Base-by-base conservation (phyloP, 192 early-diverging fungal species). In the Lunasporangiospora selenospora region DNA sequence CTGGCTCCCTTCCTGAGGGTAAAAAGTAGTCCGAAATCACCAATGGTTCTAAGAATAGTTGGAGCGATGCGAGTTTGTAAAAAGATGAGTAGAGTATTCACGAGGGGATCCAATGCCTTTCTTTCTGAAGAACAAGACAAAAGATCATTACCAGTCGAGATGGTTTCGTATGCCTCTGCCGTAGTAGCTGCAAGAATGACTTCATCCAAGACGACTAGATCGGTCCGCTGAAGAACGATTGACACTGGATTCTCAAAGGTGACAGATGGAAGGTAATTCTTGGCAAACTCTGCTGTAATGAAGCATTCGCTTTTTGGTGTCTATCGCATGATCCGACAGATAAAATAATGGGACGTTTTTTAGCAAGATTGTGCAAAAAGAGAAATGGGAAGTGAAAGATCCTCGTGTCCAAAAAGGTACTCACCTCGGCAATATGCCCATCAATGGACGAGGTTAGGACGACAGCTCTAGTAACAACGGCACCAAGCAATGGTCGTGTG, bases 141-240 rank as follows among this genome's bases (percentile, higher is more conserved):
- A 47, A 47, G 5, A 6, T 13, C 41, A 32, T 18, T 62, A 58
- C 50, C 46, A 57, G 42, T 18, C 9, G 71, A 63, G 6, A 73
- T 73, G n/a, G 10, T 53, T 29, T 81, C 77, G 62, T 84, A 89
- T 21, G 88, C 80, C 9, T 57, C 67, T 4, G 64, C 51, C 31
- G 81, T 78, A 43, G 80, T 64, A 19, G 88, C 88, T 21, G 81
- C 87, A 54, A 90, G 46, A 46, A 88, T 84, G 8, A 88, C 55
- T 54, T 89, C 87, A 47, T 84, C 81, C 23, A 89, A 63, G 37
- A 84, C 84, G 23, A 88, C 80, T n/a, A 81, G 56, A 38, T 75
- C 53, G 7, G 78, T 65, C 30, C 38, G 54, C 37, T 80, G 65
- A 10, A 88, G 29, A 23, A 57, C 36, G 51, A 75, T 63, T 19